A percentile compares a stretch with the other conserved stretches of the same genome.
phyloP scores from a whole-genome alignment of 345 rosid genomes.

The Carallia pectinifolia region DNA sequence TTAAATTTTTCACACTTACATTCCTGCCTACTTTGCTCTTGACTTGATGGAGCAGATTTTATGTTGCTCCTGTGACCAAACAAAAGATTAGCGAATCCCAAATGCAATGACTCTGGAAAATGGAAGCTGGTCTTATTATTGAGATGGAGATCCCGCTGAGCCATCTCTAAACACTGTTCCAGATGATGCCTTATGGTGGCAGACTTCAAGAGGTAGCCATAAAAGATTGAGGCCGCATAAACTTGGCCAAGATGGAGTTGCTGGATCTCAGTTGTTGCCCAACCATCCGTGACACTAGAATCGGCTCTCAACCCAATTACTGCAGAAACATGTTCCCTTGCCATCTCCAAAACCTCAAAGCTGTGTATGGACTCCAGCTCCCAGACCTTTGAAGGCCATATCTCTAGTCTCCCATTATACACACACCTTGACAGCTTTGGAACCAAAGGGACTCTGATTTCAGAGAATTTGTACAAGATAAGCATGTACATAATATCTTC shows the following conservation, averaged over 20 bases:
- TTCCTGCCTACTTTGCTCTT: constrained; percentile 26
- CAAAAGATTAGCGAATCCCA: constrained; percentile 36
- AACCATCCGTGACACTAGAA: constrained; percentile 69
- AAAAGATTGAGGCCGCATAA: constrained; percentile 65
- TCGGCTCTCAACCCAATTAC: constrained; percentile 72
- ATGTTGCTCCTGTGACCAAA: constrained; percentile 33
- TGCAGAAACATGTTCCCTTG: constrained; percentile 67
- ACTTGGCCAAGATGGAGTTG: constrained; percentile 45
- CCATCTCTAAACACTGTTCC: constrained; percentile 41
- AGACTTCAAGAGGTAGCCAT: constrained; percentile 85
- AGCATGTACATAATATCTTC: constrained; percentile 90
- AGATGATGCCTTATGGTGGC: constrained; percentile 68
- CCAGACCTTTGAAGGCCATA: constrained; percentile 90
- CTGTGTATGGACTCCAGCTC: constrained; percentile 79
- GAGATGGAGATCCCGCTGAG: constrained; percentile 20
- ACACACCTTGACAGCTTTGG: constrained; percentile 86
- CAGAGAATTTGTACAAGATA: constrained; percentile 77
- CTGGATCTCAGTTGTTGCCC: constrained; percentile 77
- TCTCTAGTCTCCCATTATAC: constrained; percentile 81
- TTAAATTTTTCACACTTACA: constrained; percentile 39
- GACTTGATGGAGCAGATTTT: constrained; percentile 18
- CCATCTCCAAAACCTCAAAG: constrained; percentile 62
- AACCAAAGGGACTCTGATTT: constrained; percentile 76
- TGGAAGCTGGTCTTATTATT: constrained; percentile 33
- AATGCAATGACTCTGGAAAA: constrained; percentile 32